Evolutionary conservation across 495 filamentous ascomycete genomes (phyloP).

Genomic region (Penicillium canariense): DNA sequence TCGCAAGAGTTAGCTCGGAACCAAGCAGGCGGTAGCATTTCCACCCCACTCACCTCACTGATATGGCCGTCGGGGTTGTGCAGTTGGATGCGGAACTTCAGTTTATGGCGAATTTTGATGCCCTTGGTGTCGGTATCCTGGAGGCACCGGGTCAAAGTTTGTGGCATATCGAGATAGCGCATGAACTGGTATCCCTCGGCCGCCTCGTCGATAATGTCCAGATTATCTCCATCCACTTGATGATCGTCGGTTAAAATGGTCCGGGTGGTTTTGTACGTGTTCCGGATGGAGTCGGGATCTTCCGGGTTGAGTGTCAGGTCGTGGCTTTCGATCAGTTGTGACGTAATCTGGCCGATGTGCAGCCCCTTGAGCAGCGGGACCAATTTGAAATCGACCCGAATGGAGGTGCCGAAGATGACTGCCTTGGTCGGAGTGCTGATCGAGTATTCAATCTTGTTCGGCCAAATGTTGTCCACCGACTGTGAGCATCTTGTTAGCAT

Average conservation of each 20-base stretch:
- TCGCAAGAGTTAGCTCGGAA: background rate
- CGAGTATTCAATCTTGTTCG: slow-evolving; percentile 90
- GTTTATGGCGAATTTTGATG: slow-evolving; percentile 84
- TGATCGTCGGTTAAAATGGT: slow-evolving; percentile 63
- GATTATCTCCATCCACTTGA: slow-evolving; percentile 55
- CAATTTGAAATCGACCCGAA: slow-evolving; percentile 76
- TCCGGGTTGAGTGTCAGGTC: slow-evolving; percentile 58
- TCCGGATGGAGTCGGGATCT: slow-evolving; percentile 48
- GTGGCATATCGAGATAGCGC: slow-evolving; percentile 68
- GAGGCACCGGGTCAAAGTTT: slow-evolving; percentile 71
- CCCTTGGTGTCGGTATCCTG: slow-evolving; percentile 81
- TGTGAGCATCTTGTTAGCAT: slow-evolving; percentile 25
- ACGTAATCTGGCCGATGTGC: slow-evolving; percentile 69
- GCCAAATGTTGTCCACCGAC: slow-evolving; percentile 92
- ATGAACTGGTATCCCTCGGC: slow-evolving; percentile 76
- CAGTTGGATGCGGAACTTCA: slow-evolving; percentile 80
- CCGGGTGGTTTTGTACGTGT: slow-evolving; percentile 59
- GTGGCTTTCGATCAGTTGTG: slow-evolving; percentile 74
- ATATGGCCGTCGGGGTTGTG: slow-evolving; percentile 92
- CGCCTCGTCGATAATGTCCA: slow-evolving; percentile 69
- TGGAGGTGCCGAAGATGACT: slow-evolving; percentile 80
- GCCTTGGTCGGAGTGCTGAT: slow-evolving; percentile 87
- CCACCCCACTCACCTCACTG: slow-evolving; percentile 62
- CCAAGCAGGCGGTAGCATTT: background rate
- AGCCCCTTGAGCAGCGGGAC: slow-evolving; percentile 85